Base-by-base conservation (phyloP, 306 rosid species). In the Castanopsis chinensis region DNA sequence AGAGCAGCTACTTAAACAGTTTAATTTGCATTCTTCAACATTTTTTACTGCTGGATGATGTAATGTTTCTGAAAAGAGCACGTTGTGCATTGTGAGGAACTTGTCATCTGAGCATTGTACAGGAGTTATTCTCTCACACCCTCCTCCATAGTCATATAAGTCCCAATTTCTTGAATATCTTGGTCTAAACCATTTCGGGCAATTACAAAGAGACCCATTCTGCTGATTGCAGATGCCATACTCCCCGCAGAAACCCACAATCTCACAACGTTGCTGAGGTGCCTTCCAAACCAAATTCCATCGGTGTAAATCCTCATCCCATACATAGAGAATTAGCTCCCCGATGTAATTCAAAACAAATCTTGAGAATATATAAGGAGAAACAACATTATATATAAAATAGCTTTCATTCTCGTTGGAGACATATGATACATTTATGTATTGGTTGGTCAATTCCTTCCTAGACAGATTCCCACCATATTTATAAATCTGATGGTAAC, bases 261-360 rank as follows among this genome's bases (percentile, higher is more conserved):
- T 90, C 3, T 85, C 84, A 11, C 93, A 88, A 3, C 71, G 81
- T 49, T 5, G 8, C 13, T 74, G 57, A 1, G 92, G 91, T 23
- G 67, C 78, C 32, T 84, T 41, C 91, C 91, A 89, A 58, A 84
- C 45, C 80, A 78, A 57, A 9, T 69, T 80, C 95, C 92, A 86
- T 0, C 69, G 32, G 19, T 68, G 60, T 32, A 55, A 0, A 53
- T 0, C 45, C 0, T 61, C 79, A 5, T 73, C 30, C 90, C 86
- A 87, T 2, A 72, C n/a, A 0, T 8, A 13, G 58, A 70, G 75
- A 79, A 49, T 68, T 57, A 89, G 19, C 76, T 85, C 87, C 53
- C 93, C 91, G 6, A 87, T 78, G 65, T 58, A 10, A 69, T 73
- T 72, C 79, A 91, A 84, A 28, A 76, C 71, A 2, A 74, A 52